Base-by-base conservation (phyloP, 2,329 filamentous ascomycete genomes). In the Phyllosticta citribraziliensis region DNA sequence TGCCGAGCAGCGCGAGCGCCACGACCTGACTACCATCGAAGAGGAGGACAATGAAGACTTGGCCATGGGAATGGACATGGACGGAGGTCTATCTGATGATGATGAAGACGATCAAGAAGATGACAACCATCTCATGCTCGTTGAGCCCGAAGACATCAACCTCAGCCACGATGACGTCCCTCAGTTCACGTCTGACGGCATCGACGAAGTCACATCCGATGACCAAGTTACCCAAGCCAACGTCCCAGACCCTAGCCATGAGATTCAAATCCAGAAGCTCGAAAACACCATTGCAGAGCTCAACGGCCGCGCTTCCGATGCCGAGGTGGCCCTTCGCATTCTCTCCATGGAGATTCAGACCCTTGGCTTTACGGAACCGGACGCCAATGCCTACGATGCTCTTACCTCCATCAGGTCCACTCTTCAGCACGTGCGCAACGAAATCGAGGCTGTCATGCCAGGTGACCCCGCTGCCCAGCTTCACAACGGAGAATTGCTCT, bases 321-420 rank as follows among this genome's bases (percentile, higher is more conserved):
- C 74, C 5, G 72, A 74, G 63, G 70, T 74, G 4, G 69, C 72
- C 5, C 69, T 80, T 2, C 70, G 75, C 30, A 69, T 79, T 50
- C 66, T 79, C 14, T 69, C 72, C 10, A 73, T 79, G 22, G 75
- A 79, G 63, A 67, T 80, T 3, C 70, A 75, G 60, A 74, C 74
- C 30, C 71, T 79, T 19, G 72, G 76, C 25, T 74, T 79, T 63
- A 66, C 74, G 5, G 67, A 69, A 14, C 65, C 68, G 1, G 72
- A 73, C 17, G 65, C 70, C 17, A 67, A 66, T 8, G 66, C 69
- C 24, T 66, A 69, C 14, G 64, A 57, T 22, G 73, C 79, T 24
- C 64, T 79, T 20, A 63, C 66, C 24, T 71, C 70, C 57, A 70
- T 80, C 54, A 76, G 77, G 22, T 70, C 73, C 55, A 71, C 72